phyloP scores from a whole-genome alignment of 176 grass and related monocot genomes.

The Chrysopogon serrulatus region DNA sequence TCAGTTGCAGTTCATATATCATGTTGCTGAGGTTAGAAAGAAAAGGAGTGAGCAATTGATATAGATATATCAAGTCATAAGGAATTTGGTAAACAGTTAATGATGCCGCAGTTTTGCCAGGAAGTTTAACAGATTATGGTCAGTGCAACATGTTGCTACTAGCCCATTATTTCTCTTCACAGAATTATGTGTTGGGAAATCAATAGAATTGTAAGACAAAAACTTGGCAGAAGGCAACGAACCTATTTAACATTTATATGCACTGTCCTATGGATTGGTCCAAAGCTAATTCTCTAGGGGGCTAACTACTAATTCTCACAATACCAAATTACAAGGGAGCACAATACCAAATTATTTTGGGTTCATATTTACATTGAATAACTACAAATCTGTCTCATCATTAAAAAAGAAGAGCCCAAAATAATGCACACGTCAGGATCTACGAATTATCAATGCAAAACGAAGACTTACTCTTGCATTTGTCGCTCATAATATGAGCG shows the following conservation, averaged over 20 bases:
- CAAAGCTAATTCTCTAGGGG: not conserved
- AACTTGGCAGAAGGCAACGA: not conserved
- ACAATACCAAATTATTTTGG: not conserved
- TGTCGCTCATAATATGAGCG: constrained; percentile 87
- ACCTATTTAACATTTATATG: not conserved
- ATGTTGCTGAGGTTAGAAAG: not conserved
- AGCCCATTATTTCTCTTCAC: not conserved
- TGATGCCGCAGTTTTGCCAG: not conserved
- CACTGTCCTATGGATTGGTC: not conserved
- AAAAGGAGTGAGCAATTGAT: not conserved
- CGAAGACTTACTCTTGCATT: constrained; percentile 67
- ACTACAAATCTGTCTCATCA: not conserved
- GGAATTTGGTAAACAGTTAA: not conserved
- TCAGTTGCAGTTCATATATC: not conserved
- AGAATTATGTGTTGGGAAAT: not conserved
- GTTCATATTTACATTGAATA: not conserved
- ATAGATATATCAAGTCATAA: not conserved
- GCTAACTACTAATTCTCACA: not conserved
- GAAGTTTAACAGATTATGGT: not conserved
- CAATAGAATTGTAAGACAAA: not conserved
- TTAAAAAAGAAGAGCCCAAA: not conserved
- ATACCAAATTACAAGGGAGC: not conserved
- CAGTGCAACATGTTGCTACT: not conserved
- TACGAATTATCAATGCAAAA: not conserved
- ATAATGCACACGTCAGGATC: not conserved